Conservation (phyloP, 192 early-diverging fungal genomes). For the Umbelopsis vinacea region DNA sequence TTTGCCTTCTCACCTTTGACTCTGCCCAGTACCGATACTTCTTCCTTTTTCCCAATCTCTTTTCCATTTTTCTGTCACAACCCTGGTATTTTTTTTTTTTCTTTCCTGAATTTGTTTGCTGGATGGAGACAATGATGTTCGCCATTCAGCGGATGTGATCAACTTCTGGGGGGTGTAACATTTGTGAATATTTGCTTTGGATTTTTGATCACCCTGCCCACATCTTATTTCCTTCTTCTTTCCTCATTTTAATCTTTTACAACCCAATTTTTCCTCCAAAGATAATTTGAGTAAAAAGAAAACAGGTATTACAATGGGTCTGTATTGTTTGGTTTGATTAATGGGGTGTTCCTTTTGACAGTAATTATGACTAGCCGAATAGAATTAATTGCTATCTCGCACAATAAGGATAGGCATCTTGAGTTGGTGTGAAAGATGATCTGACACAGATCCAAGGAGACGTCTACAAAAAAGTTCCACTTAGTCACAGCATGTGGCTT, state of each 20-base stretch:
- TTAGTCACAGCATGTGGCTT: not conserved
- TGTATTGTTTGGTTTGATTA: too few species aligned
- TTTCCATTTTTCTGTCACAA: not conserved
- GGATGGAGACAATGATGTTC: not conserved
- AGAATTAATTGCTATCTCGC: slow-evolving; percentile 14
- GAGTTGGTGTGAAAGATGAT: slow-evolving; percentile 27
- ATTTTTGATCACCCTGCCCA: not conserved
- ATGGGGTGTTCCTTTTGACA: too few species aligned
- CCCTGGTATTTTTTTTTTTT: not conserved
- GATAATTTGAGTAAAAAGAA: too few species aligned
- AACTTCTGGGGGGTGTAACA: not conserved
- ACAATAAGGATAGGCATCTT: slow-evolving; percentile 28
- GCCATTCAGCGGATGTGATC: not conserved
- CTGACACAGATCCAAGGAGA: slow-evolving; percentile 31
- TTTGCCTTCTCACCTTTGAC: not conserved
- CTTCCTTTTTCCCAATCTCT: not conserved
- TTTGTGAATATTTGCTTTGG: slow-evolving; percentile 3
- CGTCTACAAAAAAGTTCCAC: slow-evolving; percentile 4
- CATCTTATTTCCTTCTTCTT: not conserved
- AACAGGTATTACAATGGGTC: too few species aligned
- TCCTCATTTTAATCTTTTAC: not conserved
- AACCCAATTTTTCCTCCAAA: too few species aligned
- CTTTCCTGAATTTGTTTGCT: not conserved
- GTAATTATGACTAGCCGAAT: not conserved
- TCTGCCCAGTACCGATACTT: not conserved